phyloP scores from a whole-genome alignment of 2,329 filamentous ascomycete species.

The Aureobasidium lini region DNA sequence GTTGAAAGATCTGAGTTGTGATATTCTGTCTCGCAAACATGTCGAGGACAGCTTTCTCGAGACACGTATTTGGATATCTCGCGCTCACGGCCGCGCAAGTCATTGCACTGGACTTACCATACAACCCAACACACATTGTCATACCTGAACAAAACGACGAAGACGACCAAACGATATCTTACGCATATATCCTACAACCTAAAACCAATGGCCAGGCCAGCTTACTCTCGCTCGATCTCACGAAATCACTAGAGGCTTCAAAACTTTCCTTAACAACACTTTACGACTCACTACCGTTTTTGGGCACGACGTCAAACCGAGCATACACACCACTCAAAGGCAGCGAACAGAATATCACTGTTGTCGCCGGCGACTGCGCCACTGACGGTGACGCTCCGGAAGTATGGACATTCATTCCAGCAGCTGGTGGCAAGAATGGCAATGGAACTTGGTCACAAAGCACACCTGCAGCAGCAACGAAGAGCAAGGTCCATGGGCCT shows the following conservation, averaged over 20 bases:
- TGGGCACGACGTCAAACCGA: constrained; percentile 41
- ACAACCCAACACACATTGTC: constrained; percentile 69
- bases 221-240: constrained; percentile 60
- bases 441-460: constrained; percentile 51
- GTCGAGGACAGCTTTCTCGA: constrained; percentile 2
- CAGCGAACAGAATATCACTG: constrained; percentile 59
- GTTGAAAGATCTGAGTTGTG: background rate
- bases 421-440: constrained; percentile 33
- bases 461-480: constrained; percentile 23
- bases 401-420: constrained; percentile 61
- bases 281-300: constrained; percentile 55
- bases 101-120: constrained; percentile 50
- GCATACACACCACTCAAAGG: constrained; percentile 64
- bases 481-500: constrained; percentile 33
- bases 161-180: constrained; percentile 28
- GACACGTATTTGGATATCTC: constrained; percentile 8
- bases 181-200: constrained; percentile 65
- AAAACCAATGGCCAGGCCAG: constrained; percentile 42
- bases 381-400: constrained; percentile 42
- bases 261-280: constrained; percentile 40
- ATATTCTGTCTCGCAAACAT: constrained; percentile 8
- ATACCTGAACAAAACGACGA: constrained; percentile 38
- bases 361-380: constrained; percentile 68
- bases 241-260: constrained; percentile 45
- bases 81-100: background rate